These are phyloP conservation scores for Stentor coeruleus DNA, from an alignment of 73 alveolate species.

Conservation along the genomic window DNA sequence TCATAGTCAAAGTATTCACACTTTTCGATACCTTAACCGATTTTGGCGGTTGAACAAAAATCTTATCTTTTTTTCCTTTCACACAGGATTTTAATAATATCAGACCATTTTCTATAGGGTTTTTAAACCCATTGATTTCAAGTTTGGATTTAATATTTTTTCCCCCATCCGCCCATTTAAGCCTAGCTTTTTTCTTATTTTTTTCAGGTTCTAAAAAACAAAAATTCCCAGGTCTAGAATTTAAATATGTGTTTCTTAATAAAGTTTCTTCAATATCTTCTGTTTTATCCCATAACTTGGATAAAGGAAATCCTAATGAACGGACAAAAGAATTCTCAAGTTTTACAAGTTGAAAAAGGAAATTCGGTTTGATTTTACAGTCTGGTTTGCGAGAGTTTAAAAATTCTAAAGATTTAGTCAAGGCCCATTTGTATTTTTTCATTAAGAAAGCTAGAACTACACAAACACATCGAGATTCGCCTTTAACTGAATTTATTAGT, in stretches of 20 bases:
- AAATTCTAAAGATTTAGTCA: constrained; percentile 72
- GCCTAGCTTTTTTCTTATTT: too few relatives aligned
- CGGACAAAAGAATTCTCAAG: constrained; percentile 39
- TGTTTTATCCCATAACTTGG: not conserved
- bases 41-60: not conserved
- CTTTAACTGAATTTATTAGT: constrained; percentile 94
- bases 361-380: constrained; percentile 68
- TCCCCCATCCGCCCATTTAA: not conserved
- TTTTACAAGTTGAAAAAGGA: constrained; percentile 62
- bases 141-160: too few relatives aligned
- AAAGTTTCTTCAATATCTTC: not conserved
- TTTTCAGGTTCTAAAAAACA: not conserved
- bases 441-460: constrained; percentile 90
- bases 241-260: not conserved
- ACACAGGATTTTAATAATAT: not conserved
- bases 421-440: constrained; percentile 88
- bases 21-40: not conserved
- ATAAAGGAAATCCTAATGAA: not conserved
- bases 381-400: constrained; percentile 81
- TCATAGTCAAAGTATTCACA: too few relatives aligned
- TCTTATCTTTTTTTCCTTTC: not conserved
- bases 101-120: not conserved
- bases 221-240: not conserved
- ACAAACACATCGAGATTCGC: constrained; percentile 89
- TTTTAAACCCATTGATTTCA: not conserved